Percentiles rank a stretch among this genome's conserved stretches.
These are phyloP conservation scores for Graphiopsis chlorocephala DNA, from an alignment of 2,329 filamentous ascomycete genomes.

Conservation along the genomic window DNA sequence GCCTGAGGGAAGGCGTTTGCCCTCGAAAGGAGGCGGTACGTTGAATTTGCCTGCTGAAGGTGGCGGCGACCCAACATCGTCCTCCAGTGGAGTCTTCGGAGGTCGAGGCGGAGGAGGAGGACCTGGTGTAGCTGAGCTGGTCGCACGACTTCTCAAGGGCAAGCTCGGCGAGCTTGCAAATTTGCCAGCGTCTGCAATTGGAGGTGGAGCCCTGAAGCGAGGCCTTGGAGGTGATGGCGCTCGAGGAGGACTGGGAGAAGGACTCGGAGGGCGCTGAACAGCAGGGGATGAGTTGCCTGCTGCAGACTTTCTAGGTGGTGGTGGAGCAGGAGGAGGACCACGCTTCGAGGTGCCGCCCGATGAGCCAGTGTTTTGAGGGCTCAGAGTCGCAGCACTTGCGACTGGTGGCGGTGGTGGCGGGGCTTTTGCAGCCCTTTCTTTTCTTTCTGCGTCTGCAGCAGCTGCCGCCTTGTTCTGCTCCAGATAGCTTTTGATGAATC, in stretches of 20 bases:
- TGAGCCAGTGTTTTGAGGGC: slow-evolving; percentile 61
- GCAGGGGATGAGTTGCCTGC: slow-evolving; percentile 39
- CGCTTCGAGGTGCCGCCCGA: slow-evolving; percentile 54
- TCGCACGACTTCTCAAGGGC: slow-evolving; percentile 56
- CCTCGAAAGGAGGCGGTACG: slow-evolving; percentile 76
- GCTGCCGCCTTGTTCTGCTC: slow-evolving; percentile 59
- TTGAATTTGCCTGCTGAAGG: slow-evolving; percentile 53
- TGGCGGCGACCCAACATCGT: slow-evolving; percentile 40
- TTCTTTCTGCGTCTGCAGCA: slow-evolving; percentile 42
- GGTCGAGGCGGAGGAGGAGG: slow-evolving; percentile 49
- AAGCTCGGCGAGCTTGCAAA: slow-evolving; percentile 59
- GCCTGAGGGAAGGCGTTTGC: slow-evolving; percentile 57
- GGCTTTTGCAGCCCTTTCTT: slow-evolving; percentile 52
- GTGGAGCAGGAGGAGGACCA: slow-evolving; percentile 60
- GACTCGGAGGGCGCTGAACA: slow-evolving; percentile 43
- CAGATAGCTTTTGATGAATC: slow-evolving; percentile 67
- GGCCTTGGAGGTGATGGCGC: slow-evolving; percentile 69
- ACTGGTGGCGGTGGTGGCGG: slow-evolving; percentile 63
- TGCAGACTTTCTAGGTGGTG: slow-evolving; percentile 40
- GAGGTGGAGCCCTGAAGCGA: slow-evolving; percentile 80
- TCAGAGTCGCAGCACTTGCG: slow-evolving; percentile 46
- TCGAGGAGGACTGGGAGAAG: slow-evolving; percentile 62
- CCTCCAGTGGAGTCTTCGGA: slow-evolving; percentile 59
- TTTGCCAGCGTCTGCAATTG: slow-evolving; percentile 85
- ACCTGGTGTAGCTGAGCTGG: slow-evolving; percentile 46